Conservation (phyloP, 805 yeast genomes). For the Monosporozyma solicola region DNA sequence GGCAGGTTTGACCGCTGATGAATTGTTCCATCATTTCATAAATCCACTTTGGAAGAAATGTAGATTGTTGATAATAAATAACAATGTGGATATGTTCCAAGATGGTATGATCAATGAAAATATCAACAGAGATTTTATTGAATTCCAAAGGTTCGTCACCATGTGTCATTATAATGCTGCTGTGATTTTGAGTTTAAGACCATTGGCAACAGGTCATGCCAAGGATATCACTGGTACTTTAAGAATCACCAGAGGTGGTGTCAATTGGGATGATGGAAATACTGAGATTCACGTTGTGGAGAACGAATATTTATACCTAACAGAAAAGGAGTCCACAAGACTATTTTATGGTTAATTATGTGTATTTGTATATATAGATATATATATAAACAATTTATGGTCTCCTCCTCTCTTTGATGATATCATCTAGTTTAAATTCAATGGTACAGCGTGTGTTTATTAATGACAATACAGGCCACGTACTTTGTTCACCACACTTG, state of each 20-base stretch:
- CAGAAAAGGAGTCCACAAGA: conserved; percentile 44
- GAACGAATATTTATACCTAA: conserved; percentile 53
- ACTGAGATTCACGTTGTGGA: conserved; percentile 35
- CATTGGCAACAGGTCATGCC: conserved; percentile 74
- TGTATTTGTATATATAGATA: background rate
- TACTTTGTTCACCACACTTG: conserved; percentile 79
- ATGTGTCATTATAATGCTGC: conserved; percentile 19
- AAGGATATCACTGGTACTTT: conserved; percentile 72
- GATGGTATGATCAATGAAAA: conserved; percentile 4
- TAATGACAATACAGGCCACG: conserved; percentile 84
- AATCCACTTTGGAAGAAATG: conserved; percentile 20
- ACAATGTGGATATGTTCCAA: conserved; percentile 14
- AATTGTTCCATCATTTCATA: conserved; percentile 20
- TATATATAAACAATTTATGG: background rate
- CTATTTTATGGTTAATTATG: conserved; percentile 32
- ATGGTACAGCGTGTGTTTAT: conserved; percentile 83
- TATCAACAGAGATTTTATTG: conserved; percentile 13
- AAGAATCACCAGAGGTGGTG: conserved; percentile 49
- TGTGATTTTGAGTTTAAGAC: conserved; percentile 42
- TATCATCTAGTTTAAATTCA: conserved; percentile 77
- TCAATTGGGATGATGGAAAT: conserved; percentile 19
- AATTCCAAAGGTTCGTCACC: conserved; percentile 19
- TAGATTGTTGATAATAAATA: conserved; percentile 19
- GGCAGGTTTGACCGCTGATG: conserved; percentile 20
- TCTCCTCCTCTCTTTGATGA: conserved; percentile 37